Evolutionary conservation across 306 rosid genomes (phyloP).

Genomic region (Casuarina equisetifolia): DNA sequence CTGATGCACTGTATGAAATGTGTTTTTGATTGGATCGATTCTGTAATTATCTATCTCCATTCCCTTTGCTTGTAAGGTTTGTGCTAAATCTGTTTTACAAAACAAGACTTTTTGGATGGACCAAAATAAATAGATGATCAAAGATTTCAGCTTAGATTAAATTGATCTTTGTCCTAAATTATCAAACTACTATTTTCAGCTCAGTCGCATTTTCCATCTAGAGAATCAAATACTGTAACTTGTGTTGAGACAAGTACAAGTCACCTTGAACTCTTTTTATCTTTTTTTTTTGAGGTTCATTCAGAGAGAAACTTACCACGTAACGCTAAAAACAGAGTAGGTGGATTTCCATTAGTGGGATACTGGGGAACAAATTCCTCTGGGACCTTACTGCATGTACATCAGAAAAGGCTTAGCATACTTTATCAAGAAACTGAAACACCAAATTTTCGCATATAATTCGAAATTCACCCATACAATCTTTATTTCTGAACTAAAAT

Average conservation of each 20-base stretch:
- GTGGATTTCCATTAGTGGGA: conserved; percentile 97
- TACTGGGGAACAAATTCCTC: conserved; percentile 80
- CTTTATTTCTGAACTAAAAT: neutral
- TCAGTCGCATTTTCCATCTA: neutral
- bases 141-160: neutral
- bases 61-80: neutral
- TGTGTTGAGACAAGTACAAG: neutral
- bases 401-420: conserved; percentile 30
- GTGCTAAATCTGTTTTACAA: neutral
- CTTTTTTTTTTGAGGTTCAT: neutral
- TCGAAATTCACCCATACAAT: conserved; percentile 9
- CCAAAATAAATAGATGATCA: neutral
- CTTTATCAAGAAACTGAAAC: conserved; percentile 20
- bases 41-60: neutral
- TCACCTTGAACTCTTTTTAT: neutral
- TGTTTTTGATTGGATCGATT: neutral
- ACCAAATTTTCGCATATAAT: conserved; percentile 11
- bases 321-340: conserved; percentile 71
- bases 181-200: neutral
- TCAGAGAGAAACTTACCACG: conserved; percentile 50
- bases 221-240: neutral
- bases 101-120: neutral
- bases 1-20: neutral
- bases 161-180: neutral
- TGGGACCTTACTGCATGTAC: conserved; percentile 79